phyloP scores from a whole-genome alignment of 306 rosid species.

The Acacia confusa region DNA sequence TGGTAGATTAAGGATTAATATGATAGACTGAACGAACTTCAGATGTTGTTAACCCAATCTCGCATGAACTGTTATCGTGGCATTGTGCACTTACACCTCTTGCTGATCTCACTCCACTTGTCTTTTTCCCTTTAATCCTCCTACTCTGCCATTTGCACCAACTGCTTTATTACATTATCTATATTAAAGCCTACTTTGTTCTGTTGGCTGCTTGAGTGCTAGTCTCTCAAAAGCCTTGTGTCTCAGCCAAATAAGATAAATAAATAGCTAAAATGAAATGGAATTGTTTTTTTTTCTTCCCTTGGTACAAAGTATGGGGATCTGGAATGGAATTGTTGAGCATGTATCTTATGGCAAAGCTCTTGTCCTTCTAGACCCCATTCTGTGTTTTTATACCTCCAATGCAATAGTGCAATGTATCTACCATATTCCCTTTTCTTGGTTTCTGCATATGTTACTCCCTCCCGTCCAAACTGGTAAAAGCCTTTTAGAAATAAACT shows the following conservation, averaged over 20 bases:
- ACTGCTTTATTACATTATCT: not conserved
- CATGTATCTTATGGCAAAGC: not conserved
- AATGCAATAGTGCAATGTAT: not conserved
- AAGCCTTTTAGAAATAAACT: too few species aligned
- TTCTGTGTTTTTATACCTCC: not conserved
- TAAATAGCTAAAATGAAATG: too few species aligned
- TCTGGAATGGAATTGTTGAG: not conserved
- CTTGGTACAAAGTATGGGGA: too few species aligned
- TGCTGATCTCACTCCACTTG: constrained; percentile 14
- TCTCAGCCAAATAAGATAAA: not conserved
- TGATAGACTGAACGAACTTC: constrained; percentile 10
- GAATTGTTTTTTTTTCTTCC: not conserved
- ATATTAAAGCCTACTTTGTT: not conserved
- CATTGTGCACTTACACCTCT: constrained; percentile 28
- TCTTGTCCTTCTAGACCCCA: not conserved
- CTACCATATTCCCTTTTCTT: constrained; percentile 19
- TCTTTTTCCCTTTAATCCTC: constrained; percentile 2
- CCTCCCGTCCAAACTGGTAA: too few species aligned
- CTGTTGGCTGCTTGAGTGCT: not conserved
- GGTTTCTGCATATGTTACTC: not conserved
- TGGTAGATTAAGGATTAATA: not conserved
- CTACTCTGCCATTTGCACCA: not conserved
- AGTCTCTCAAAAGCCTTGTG: not conserved
- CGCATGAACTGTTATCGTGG: constrained; percentile 28
- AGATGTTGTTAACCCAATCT: not conserved